Evolutionary conservation across 2,329 filamentous ascomycete genomes (phyloP).

Genomic region (Coleophoma eucalyptorum): DNA sequence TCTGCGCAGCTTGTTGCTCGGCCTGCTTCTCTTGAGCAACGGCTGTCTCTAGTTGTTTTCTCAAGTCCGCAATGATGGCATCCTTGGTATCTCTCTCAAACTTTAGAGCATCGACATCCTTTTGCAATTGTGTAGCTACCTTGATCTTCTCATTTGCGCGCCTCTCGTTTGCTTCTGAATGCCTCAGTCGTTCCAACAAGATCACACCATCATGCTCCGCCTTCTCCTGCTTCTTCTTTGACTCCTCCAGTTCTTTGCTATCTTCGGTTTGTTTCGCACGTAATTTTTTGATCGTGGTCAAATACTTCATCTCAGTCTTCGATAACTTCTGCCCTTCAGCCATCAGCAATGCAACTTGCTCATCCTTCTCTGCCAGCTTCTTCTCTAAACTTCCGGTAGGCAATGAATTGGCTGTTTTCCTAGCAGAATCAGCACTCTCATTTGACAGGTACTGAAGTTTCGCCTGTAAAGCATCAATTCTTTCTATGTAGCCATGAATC

Average conservation of each 20-base stretch:
- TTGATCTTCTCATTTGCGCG: constrained; percentile 49
- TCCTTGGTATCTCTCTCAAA: constrained; percentile 61
- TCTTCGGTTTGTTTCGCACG: constrained; percentile 61
- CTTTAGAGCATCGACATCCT: constrained; percentile 57
- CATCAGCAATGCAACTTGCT: constrained; percentile 84
- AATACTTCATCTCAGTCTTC: constrained; percentile 79
- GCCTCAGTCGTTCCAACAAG: constrained; percentile 43
- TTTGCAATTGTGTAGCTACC: constrained; percentile 44
- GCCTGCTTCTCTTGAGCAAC: constrained; percentile 62
- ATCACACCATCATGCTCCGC: constrained; percentile 45
- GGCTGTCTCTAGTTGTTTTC: constrained; percentile 64
- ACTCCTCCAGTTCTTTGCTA: constrained; percentile 60
- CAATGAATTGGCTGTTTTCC: constrained; percentile 60
- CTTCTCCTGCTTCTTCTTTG: constrained; percentile 56
- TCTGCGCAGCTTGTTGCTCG: constrained; percentile 62
- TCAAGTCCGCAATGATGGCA: constrained; percentile 63
- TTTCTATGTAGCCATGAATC: constrained; percentile 77
- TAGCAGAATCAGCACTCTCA: constrained; percentile 73
- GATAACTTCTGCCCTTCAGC: constrained; percentile 89
- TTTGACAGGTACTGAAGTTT: constrained; percentile 87
- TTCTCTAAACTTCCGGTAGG: constrained; percentile 65
- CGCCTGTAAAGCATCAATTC: constrained; percentile 85
- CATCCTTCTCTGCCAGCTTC: constrained; percentile 83
- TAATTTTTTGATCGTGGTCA: constrained; percentile 79
- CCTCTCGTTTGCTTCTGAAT: constrained; percentile 52